A percentile compares a stretch with the other conserved stretches of the same genome.
Conservation (phyloP, 2,329 filamentous ascomycete species). For the Ceratocystis destructans region DNA sequence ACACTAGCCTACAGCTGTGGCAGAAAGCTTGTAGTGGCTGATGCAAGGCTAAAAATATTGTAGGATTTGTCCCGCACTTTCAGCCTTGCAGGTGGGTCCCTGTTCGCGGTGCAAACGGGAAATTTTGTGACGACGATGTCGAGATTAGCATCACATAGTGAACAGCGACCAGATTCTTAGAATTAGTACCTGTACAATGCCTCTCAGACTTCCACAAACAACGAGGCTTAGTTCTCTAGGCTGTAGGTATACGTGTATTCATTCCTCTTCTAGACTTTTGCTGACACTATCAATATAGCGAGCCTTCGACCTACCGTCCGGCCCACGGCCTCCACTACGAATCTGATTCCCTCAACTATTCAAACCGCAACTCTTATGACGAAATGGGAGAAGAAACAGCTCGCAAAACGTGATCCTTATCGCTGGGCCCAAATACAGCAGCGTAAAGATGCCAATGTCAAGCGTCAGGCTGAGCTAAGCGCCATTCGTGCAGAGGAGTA, state of each 20-base stretch:
- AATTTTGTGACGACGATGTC: slow-evolving; percentile 17
- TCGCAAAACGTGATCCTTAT: slow-evolving; percentile 66
- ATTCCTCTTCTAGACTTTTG: slow-evolving; percentile 16
- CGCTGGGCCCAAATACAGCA: slow-evolving; percentile 66
- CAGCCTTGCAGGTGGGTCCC: slow-evolving; percentile 17
- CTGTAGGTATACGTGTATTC: slow-evolving; percentile 34
- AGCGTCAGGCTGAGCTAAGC: slow-evolving; percentile 56
- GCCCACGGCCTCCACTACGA: slow-evolving; percentile 32
- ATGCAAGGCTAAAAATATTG: slow-evolving; percentile 11
- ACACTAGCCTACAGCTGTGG: not conserved
- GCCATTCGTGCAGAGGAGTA: slow-evolving; percentile 48
- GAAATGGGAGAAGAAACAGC: slow-evolving; percentile 48
- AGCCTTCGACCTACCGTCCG: slow-evolving; percentile 43
- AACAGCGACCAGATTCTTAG: slow-evolving; percentile 6
- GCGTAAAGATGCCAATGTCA: slow-evolving; percentile 69
- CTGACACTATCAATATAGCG: slow-evolving; percentile 30
- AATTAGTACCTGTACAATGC: slow-evolving; percentile 35
- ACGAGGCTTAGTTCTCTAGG: slow-evolving; percentile 46
- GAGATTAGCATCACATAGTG: slow-evolving; percentile 11
- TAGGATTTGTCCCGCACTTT: slow-evolving; percentile 12
- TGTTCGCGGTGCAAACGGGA: slow-evolving; percentile 13
- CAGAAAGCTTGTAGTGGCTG: not conserved
- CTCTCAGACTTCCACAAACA: slow-evolving; percentile 49
- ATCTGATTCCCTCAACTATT: slow-evolving; percentile 39
- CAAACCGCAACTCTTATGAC: slow-evolving; percentile 50